These are phyloP conservation scores for Senna siamea DNA, from an alignment of 306 rosid species.

Conservation along the genomic window DNA sequence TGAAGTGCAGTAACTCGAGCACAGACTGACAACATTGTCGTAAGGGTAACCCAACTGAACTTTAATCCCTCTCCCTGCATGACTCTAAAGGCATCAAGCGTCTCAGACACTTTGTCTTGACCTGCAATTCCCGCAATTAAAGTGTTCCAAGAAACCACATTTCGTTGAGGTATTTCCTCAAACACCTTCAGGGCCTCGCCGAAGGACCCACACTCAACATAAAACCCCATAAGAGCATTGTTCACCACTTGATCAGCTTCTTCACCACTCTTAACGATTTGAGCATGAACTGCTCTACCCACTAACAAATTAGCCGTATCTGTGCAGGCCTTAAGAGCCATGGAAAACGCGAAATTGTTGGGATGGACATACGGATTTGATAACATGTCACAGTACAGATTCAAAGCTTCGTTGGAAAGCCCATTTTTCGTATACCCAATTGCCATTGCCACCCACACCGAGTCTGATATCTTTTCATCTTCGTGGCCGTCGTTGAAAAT, in stretches of 20 bases:
- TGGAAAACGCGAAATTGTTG: constrained; percentile 57
- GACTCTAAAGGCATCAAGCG: constrained; percentile 48
- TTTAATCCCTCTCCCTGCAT: constrained; percentile 58
- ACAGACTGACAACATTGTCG: constrained; percentile 50
- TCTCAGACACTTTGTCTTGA: constrained; percentile 40
- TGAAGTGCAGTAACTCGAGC: constrained; percentile 55
- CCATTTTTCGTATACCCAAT: constrained; percentile 61
- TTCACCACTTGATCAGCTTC: constrained; percentile 69
- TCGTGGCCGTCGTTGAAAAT: constrained; percentile 40
- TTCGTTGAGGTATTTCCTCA: constrained; percentile 63
- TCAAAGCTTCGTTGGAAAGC: constrained; percentile 46
- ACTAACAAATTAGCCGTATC: constrained; percentile 38
- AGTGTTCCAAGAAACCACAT: constrained; percentile 68
- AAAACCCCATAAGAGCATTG: constrained; percentile 52
- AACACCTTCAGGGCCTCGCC: constrained; percentile 52
- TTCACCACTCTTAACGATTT: constrained; percentile 48
- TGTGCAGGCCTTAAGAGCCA: constrained; percentile 56
- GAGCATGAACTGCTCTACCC: constrained; percentile 65
- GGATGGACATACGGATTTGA: constrained; percentile 34
- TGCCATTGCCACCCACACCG: constrained; percentile 69
- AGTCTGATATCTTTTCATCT: constrained; percentile 32
- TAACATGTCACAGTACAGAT: constrained; percentile 57
- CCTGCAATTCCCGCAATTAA: constrained; percentile 49
- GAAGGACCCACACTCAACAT: constrained; percentile 46
- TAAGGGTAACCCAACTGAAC: constrained; percentile 68